These are phyloP conservation scores for Sorghum bicolor DNA, from an alignment of 176 grass and related monocot species.

Conservation along the genomic window DNA sequence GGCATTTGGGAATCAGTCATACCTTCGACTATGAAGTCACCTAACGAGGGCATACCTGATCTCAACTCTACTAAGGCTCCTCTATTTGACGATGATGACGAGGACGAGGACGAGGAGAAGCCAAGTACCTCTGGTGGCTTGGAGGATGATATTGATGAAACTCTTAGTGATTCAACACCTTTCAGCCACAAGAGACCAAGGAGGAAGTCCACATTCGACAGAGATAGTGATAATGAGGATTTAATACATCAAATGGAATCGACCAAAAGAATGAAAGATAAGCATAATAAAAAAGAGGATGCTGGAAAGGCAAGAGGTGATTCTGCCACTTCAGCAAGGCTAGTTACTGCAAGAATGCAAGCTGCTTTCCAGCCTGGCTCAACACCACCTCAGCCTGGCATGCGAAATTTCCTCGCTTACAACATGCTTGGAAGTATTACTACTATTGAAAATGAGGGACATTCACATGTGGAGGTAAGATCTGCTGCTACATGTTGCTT, in stretches of 20 bases:
- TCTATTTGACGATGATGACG: conserved; percentile 90
- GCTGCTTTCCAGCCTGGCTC: conserved; percentile 82
- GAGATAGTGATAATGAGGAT: conserved; percentile 60
- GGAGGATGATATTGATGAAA: conserved; percentile 66
- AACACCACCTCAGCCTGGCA: conserved; percentile 62
- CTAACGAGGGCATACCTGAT: conserved; percentile 56
- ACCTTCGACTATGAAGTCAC: conserved; percentile 73
- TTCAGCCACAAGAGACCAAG: conserved; percentile 53
- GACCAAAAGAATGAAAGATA: conserved; percentile 55
- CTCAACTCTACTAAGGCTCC: conserved; percentile 33
- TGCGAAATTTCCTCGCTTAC: conserved; percentile 77
- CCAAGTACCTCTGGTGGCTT: conserved; percentile 60
- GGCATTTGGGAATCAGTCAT: conserved; percentile 84
- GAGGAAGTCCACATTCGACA: conserved; percentile 40
- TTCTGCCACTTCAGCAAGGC: conserved; percentile 42
- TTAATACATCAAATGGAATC: conserved; percentile 58
- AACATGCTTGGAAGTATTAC: conserved; percentile 93
- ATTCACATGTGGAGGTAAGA: conserved; percentile 82
- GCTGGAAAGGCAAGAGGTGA: conserved; percentile 36
- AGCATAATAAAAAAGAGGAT: conserved; percentile 34
- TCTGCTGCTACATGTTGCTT: conserved; percentile 6
- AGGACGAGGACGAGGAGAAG: conserved; percentile 67
- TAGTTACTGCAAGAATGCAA: conserved; percentile 59
- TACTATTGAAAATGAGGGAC: conserved; percentile 79
- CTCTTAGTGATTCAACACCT: conserved; percentile 48